Evolutionary conservation across 2,329 filamentous ascomycete species (phyloP).

Genomic region (Aspergillus latus): DNA sequence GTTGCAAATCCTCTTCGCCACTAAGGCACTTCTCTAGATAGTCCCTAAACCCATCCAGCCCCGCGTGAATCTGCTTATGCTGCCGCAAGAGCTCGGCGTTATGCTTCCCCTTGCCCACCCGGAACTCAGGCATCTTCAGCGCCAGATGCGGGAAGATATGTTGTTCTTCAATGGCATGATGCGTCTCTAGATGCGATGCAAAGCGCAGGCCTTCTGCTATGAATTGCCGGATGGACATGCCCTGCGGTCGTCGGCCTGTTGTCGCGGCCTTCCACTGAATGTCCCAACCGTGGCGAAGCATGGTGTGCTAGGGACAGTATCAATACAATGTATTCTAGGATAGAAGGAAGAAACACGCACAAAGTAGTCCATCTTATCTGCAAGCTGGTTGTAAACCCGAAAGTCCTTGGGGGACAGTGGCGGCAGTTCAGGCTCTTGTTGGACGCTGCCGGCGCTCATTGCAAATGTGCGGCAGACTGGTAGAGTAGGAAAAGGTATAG

Average conservation of each 20-base stretch:
- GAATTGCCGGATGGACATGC: conserved; percentile 7
- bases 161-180: conserved; percentile 12
- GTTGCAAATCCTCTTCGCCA: conserved; percentile 50
- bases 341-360: too few species aligned
- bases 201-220: conserved; percentile 6
- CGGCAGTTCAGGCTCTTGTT: not conserved
- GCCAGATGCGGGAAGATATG: conserved; percentile 13
- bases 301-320: not conserved
- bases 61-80: conserved; percentile 9
- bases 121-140: conserved; percentile 13
- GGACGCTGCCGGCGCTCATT: not conserved
- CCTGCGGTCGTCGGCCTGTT: not conserved
- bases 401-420: not conserved
- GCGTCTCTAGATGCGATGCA: conserved; percentile 6
- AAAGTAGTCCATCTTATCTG: not conserved
- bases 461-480: conserved; percentile 12
- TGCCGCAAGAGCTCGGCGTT: conserved; percentile 10
- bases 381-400: not conserved
- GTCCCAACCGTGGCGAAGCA: conserved; percentile 2
- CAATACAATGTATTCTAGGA: too few species aligned
- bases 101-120: not conserved
- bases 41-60: conserved; percentile 7
- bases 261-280: not conserved
- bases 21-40: conserved; percentile 2
- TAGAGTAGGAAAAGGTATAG: not conserved